Percentiles rank a stretch among this genome's conserved stretches.
These are phyloP conservation scores for Acacia pycnantha DNA, from an alignment of 331 rosid genomes.

Conservation along the genomic window DNA sequence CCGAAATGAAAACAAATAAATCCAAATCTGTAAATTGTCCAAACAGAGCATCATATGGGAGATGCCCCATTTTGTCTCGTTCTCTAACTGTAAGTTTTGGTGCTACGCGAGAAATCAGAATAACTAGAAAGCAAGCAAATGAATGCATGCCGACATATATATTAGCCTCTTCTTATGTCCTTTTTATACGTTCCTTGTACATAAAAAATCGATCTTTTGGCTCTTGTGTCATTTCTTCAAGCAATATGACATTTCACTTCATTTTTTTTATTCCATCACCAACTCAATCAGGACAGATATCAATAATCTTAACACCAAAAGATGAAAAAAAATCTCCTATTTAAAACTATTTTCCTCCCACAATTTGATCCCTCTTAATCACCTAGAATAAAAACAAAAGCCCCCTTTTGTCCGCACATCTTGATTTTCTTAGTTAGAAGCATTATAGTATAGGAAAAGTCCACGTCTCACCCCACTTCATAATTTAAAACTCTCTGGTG, in stretches of 20 bases:
- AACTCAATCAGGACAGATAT: background rate
- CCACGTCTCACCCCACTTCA: background rate
- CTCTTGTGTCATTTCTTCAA: background rate
- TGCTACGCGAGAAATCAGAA: background rate
- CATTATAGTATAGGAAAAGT: background rate
- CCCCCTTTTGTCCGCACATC: background rate
- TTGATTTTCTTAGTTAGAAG: background rate
- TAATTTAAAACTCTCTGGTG: background rate
- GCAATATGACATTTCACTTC: background rate
- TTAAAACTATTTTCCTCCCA: background rate
- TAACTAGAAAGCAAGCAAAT: background rate
- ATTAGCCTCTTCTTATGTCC: background rate
- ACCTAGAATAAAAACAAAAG: background rate
- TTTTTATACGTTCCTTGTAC: background rate
- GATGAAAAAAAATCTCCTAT: background rate
- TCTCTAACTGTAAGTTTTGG: background rate
- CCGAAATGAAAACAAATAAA: background rate
- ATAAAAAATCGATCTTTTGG: background rate
- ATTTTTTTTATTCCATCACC: background rate
- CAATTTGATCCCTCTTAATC: background rate
- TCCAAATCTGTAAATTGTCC: background rate
- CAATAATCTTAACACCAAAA: background rate
- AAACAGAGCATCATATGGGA: background rate
- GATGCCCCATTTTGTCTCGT: slow-evolving; percentile 15
- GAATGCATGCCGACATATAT: background rate